A percentile compares a stretch with the other conserved stretches of the same genome.
These are phyloP conservation scores for Neofusicoccum ribis DNA, from an alignment of 2,329 filamentous ascomycete genomes.

Conservation along the genomic window DNA sequence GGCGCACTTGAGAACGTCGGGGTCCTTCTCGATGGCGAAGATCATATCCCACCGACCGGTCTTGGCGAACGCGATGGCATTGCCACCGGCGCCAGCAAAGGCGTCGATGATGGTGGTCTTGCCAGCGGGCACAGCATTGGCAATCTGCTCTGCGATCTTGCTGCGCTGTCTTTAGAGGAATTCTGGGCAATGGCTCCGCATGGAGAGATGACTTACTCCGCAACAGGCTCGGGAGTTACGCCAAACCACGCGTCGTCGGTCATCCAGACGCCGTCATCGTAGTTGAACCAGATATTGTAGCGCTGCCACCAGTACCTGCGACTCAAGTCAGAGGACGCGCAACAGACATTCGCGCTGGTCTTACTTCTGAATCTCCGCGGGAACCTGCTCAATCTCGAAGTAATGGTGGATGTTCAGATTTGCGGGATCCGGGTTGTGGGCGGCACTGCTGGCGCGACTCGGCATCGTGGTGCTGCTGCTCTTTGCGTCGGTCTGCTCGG, in stretches of 20 bases:
- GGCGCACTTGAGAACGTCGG: conserved; percentile 78
- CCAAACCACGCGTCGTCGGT: conserved; percentile 97
- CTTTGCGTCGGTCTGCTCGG: conserved; percentile 20
- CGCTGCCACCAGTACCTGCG: conserved; percentile 86
- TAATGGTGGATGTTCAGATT: conserved; percentile 60
- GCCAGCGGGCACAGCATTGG: conserved; percentile 51
- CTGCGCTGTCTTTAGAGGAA: conserved; percentile 40
- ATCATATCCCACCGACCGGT: conserved; percentile 77
- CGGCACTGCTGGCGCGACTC: neutral
- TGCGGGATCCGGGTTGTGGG: conserved; percentile 37
- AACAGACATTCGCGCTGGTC: conserved; percentile 21
- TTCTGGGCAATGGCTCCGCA: neutral
- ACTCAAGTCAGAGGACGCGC: neutral
- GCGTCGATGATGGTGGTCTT: conserved; percentile 77
- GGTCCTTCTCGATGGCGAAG: conserved; percentile 85
- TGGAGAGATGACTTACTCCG: conserved; percentile 58
- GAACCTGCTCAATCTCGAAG: conserved; percentile 67
- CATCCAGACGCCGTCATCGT: conserved; percentile 85
- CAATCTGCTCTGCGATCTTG: conserved; percentile 74
- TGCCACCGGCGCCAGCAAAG: conserved; percentile 90
- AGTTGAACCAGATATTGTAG: conserved; percentile 81
- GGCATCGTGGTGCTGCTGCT: conserved; percentile 37
- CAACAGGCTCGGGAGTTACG: conserved; percentile 90
- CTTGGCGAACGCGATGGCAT: conserved; percentile 89
- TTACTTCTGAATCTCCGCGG: conserved; percentile 82